Evolutionary conservation across 2,329 filamentous ascomycete genomes (phyloP), one percentile per base, ranked within the genome.

Genomic region (Triangularia verruculosa): DNA sequence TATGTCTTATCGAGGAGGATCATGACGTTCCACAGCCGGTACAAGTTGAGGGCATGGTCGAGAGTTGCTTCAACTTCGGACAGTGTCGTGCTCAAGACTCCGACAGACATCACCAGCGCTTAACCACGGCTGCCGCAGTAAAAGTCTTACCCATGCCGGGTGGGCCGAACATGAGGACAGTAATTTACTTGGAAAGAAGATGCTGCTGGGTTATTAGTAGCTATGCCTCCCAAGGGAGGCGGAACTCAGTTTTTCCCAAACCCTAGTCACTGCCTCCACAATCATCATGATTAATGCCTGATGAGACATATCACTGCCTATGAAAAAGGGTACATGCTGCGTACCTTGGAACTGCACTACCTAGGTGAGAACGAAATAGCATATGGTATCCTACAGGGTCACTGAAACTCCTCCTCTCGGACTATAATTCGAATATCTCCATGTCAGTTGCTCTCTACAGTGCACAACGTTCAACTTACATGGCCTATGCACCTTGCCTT

Each of bases 1-100:
- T 67, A 65, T 43, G 67, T 65, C 52, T 68, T 65, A 34, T 68
- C 67, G 12, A 68, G 57, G 0, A 82, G 72, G 1, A 82, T 72
- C 66, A 82, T 76, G 1, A 76, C 77, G 57, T 77, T 74, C 78
- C 79, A 81, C 34, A 78, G 68, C 8, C 68, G 59, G 55, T 79
- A 75, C 2, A 79, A 74, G 8, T 71, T 71, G 1, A 78, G 70
- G 0, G 77, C 74, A 17, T 73, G 73, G 3, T 73, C 71, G 0
- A 77, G 71, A 1, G 67, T 66, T 8, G 66, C 59, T 66, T 80
- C 77, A 15, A 79, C 75, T 1, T 72, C 69, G 3, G 71, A 63
- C 0, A 77, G 70, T 12, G 66, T 63, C 1, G 72, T 75, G 1
- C 78, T 78, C 0, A 82, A 71, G 39, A 78, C 77, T 0, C 76